These are phyloP conservation scores for Aspergillus calidoustus DNA, from an alignment of 2,329 filamentous ascomycete genomes.

Conservation along the genomic window DNA sequence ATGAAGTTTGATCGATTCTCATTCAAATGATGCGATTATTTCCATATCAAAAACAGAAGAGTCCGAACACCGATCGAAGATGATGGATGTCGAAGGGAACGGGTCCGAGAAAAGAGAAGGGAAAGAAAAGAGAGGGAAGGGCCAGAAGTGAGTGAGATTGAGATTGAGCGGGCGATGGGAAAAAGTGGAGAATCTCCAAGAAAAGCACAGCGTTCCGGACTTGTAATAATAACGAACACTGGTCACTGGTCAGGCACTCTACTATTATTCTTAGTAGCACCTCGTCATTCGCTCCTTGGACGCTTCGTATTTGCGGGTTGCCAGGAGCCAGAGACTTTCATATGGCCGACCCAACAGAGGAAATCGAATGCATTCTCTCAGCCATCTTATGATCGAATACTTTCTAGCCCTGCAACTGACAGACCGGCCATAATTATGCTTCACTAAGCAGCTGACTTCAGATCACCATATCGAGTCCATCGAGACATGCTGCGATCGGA, in stretches of 20 bases:
- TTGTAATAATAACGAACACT: slow-evolving; percentile 8
- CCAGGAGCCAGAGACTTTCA: not conserved
- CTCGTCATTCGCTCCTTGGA: slow-evolving; percentile 5
- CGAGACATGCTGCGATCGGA: not conserved
- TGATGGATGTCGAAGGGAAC: slow-evolving; percentile 10
- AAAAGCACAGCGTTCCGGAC: slow-evolving; percentile 14
- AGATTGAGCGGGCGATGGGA: slow-evolving; percentile 18
- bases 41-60: slow-evolving; percentile 18
- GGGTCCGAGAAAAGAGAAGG: slow-evolving; percentile 16
- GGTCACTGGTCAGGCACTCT: not conserved
- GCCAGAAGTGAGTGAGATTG: slow-evolving; percentile 30
- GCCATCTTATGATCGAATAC: not conserved
- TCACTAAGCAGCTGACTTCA: not conserved
- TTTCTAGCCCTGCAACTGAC: not conserved
- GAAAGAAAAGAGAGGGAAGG: slow-evolving; percentile 19
- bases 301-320: slow-evolving; percentile 1
- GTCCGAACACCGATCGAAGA: slow-evolving; percentile 10
- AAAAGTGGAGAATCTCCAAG: slow-evolving; percentile 14
- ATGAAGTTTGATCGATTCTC: slow-evolving; percentile 17
- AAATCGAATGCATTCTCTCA: not conserved
- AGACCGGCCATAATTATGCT: not conserved
- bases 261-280: slow-evolving; percentile 5
- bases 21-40: slow-evolving; percentile 9
- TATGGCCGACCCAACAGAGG: not conserved
- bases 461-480: not conserved